Base-by-base conservation (phyloP, 1,139 yeast genomes). In the Hyphopichia buzzinii region DNA sequence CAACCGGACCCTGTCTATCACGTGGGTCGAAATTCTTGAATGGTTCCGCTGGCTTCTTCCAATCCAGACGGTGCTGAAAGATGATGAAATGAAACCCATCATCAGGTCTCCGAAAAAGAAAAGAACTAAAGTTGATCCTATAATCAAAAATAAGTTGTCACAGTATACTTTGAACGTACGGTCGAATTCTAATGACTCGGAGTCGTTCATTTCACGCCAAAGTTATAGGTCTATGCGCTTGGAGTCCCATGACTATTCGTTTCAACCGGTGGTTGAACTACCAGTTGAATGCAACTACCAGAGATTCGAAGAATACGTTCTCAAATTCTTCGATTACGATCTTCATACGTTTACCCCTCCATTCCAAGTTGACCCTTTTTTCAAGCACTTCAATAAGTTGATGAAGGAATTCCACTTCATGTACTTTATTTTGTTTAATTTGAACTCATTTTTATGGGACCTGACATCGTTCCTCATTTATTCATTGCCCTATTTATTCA, bases 11-110 rank as follows among this genome's bases (percentile, higher is more conserved):
- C n/a, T n/a, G n/a, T n/a, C n/a, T 11, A n/a, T n/a, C 27, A 25
- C 5, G 10, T 25, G 15, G 7, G 24, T 17, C 11, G 4, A 19
- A 10, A 19, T 45, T 17, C 28, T 54, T 16, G 48, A 54, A 32
- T 48, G 55, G 54, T 52, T 54, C 35, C 41, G 50, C 3, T 57
- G 61, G 62, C 37, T 57, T 16, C 28, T 45, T n/a, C 60, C 61
- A n/a, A 15, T 36, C 11, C 22, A 23, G 24, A 29, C 34, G 7
- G 13, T 31, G 3, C 11, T 8, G 8, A 13, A 12, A 10, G 14
- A n/a, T 3, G 30, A 31, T n/a, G 28, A 25, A 26, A 14, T 14
- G 5, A 5, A 3, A 4, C 17, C 29, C 4, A 6, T 11, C 7
- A 8, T 17, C n/a, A n/a, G 13, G 3, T 19, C 34, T 21, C 30